Evolutionary conservation across 2,329 filamentous ascomycete genomes (phyloP), one percentile per base, ranked within the genome.

Genomic region (Karstenula rhodostoma): DNA sequence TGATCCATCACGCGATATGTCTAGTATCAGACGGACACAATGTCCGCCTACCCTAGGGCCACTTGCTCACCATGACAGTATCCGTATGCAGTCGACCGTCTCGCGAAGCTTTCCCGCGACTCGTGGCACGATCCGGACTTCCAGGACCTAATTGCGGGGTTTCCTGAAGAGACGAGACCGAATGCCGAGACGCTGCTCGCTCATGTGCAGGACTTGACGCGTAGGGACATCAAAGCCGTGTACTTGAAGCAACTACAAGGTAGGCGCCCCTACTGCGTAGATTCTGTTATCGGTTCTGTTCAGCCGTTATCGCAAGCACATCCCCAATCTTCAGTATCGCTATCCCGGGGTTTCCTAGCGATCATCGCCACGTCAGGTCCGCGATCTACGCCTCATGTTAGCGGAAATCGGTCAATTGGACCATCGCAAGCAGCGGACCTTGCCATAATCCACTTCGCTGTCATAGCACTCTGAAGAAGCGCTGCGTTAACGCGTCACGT

Each of bases 161-260:
- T 94, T 71, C 91, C 92, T 6, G 78, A 83, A 22, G 85, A 90
- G 68, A 84, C 87, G 72, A 85, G 84, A 68, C 77, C 80, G 57
- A 86, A 87, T 46, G 86, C 86, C 50, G 79, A 81, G 23, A 84
- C 85, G 23, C 83, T 94, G 59, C 82, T 87, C 65, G 82, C 85
- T 15, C 90, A 94, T 77, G 87, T 92, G 61, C 80, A 85, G 66
- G 88, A 93, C 71, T 84, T 94, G 64, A 89, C 92, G 70, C 80
- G 83, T 61, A 85, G 84, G 63, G 91, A 95, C 74, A 83, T 92
- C 72, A 95, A 94, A 79, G 83, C 88, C 61, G 81, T 90, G 44
- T 93, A 93, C 77, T 83, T 94, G 64, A 95, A 95, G 81, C 86
- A 86, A 60, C 86, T 94, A 46, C 91, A 95, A 80, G 75, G 73